Percentiles rank a stretch among this genome's conserved stretches.
phyloP scores from a whole-genome alignment of 306 rosid genomes.

The Dalbergia cultrata region DNA sequence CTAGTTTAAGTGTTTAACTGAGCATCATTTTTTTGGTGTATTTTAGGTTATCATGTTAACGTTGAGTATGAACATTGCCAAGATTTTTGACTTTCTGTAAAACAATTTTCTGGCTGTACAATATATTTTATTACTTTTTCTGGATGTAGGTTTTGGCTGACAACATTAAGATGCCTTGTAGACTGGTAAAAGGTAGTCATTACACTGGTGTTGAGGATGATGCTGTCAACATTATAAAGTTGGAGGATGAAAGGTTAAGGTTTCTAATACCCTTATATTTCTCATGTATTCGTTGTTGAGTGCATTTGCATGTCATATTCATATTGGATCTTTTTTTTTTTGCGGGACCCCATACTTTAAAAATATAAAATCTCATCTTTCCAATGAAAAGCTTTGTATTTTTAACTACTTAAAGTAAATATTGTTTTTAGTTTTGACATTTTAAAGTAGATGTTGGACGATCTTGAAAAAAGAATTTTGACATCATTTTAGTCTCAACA shows the following conservation, averaged over 20 bases:
- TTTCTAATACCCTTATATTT: conserved; percentile 42
- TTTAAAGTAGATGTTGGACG: too few relatives aligned
- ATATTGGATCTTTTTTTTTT: background rate
- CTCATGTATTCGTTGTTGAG: conserved; percentile 35
- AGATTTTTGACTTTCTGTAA: conserved; percentile 28
- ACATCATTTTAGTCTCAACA: too few relatives aligned
- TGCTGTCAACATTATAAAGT: conserved; percentile 90
- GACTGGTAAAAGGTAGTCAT: conserved; percentile 95
- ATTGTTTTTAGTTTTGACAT: too few relatives aligned
- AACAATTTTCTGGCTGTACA: conserved; percentile 31
- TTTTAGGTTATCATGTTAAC: conserved; percentile 22
- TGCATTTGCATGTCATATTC: background rate
- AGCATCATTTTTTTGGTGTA: conserved; percentile 13
- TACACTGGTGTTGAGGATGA: conserved; percentile 98
- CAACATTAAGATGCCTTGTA: conserved; percentile 93
- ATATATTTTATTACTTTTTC: conserved; percentile 42
- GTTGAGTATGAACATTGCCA: conserved; percentile 10
- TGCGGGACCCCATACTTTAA: too few relatives aligned
- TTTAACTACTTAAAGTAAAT: too few relatives aligned
- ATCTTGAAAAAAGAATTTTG: too few relatives aligned
- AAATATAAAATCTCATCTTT: too few relatives aligned
- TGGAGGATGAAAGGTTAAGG: conserved; percentile 92
- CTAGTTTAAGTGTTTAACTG: conserved; percentile 10
- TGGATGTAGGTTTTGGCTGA: conserved; percentile 91
- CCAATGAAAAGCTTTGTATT: too few relatives aligned